Conservation (phyloP, 768 basidiomycete species). For the Chlorophyllum brunneum region DNA sequence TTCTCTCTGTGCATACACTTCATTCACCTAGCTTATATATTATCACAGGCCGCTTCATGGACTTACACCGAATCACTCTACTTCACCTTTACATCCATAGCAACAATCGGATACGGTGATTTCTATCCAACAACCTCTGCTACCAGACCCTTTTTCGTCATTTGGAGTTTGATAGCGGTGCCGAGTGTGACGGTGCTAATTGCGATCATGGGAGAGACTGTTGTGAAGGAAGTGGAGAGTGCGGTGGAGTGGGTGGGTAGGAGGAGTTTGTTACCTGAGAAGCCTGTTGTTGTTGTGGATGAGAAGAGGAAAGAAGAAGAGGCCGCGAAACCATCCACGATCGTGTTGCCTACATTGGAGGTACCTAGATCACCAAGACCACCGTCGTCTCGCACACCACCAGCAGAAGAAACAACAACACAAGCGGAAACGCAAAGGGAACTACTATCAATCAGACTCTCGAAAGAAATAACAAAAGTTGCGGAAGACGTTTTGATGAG, state of each 20-base stretch:
- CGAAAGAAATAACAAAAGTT: conserved; percentile 26
- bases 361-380: no score
- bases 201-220: conserved; percentile 45
- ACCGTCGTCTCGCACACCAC: no score
- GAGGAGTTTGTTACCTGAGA: conserved; percentile 26
- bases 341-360: no score
- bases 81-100: conserved; percentile 34
- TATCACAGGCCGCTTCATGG: conserved; percentile 20
- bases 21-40: not conserved
- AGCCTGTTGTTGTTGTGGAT: no score
- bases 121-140: conserved; percentile 31
- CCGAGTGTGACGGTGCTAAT: conserved; percentile 39
- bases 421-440: no score
- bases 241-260: conserved; percentile 27
- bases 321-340: no score
- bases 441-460: conserved; percentile 21
- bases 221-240: conserved; percentile 36
- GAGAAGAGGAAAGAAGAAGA: no score
- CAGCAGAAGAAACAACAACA: no score
- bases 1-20: conserved; percentile 12
- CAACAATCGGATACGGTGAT: conserved; percentile 42
- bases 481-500: conserved; percentile 26
- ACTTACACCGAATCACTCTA: conserved; percentile 35
- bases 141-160: conserved; percentile 37
- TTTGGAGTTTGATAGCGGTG: conserved; percentile 37